A percentile compares a stretch with the other conserved stretches of the same genome.
Conservation (phyloP, 495 filamentous ascomycete genomes). For the Immersiella caudata region DNA sequence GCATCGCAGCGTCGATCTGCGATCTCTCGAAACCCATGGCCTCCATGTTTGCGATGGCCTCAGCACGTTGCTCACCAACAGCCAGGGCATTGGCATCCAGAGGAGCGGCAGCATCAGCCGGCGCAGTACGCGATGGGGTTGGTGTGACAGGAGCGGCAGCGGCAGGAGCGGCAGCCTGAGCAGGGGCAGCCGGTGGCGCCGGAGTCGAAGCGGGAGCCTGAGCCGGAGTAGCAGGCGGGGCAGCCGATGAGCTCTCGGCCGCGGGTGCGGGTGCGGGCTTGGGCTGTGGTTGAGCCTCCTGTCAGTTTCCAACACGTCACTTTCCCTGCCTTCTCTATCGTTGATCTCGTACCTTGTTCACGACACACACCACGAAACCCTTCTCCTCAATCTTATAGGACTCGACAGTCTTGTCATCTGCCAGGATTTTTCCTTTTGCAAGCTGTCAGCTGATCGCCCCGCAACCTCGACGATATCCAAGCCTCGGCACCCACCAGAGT, state of each 20-base stretch:
- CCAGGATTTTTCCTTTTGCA: conserved; percentile 84
- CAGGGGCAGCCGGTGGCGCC: conserved; percentile 60
- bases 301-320: background rate
- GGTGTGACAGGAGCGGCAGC: conserved; percentile 73
- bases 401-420: conserved; percentile 94
- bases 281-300: conserved; percentile 33
- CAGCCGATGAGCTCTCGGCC: conserved; percentile 51
- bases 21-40: conserved; percentile 88
- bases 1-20: conserved; percentile 90
- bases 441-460: conserved; percentile 2
- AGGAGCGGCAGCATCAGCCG: conserved; percentile 47
- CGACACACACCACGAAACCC: conserved; percentile 97
- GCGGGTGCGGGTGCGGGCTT: conserved; percentile 65
- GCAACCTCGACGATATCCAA: background rate
- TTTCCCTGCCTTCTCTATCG: background rate
- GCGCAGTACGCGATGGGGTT: conserved; percentile 50
- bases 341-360: conserved; percentile 71
- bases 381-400: conserved; percentile 99
- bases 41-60: conserved; percentile 94
- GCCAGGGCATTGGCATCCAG: conserved; percentile 76
- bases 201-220: conserved; percentile 63
- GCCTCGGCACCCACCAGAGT: conserved; percentile 70
- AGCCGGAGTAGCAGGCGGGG: conserved; percentile 70
- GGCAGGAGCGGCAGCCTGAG: conserved; percentile 55
- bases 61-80: conserved; percentile 78